Conservation (phyloP, 1,139 yeast genomes). For the Candida tunisiensis region DNA sequence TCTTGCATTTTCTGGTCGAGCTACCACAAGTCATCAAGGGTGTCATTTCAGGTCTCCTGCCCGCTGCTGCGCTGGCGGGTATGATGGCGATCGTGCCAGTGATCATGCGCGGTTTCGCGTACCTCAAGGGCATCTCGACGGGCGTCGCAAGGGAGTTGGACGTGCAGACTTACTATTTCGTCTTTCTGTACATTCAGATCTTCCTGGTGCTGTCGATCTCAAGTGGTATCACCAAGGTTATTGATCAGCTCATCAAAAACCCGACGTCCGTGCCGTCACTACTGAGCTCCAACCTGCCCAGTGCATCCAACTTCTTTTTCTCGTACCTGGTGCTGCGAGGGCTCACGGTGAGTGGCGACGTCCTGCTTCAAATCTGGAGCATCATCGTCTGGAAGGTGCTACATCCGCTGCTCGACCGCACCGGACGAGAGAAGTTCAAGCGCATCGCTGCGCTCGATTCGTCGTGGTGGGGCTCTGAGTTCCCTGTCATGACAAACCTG, state of each 20-base stretch:
- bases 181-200: slow-evolving; percentile 60
- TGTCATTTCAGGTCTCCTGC: slow-evolving; percentile 61
- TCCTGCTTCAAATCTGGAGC: no score
- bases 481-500: slow-evolving; percentile 59
- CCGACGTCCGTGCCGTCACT: slow-evolving; percentile 9
- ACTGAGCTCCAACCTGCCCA: slow-evolving; percentile 64
- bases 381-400: no score
- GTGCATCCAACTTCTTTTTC: slow-evolving; percentile 71
- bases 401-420: no score
- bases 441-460: slow-evolving; percentile 4
- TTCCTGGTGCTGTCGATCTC: slow-evolving; percentile 76
- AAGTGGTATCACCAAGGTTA: slow-evolving; percentile 55
- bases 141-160: slow-evolving; percentile 47
- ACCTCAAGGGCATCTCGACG: slow-evolving; percentile 48
- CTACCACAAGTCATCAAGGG: slow-evolving; percentile 49
- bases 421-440: slow-evolving; percentile 3
- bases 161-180: slow-evolving; percentile 63
- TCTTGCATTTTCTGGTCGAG: slow-evolving; percentile 45
- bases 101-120: slow-evolving; percentile 50
- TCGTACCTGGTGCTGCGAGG: slow-evolving; percentile 52
- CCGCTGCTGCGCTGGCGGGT: slow-evolving; percentile 47
- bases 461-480: slow-evolving; percentile 61
- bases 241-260: slow-evolving; percentile 30
- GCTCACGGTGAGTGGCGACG: slow-evolving; percentile 15
- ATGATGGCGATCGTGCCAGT: slow-evolving; percentile 62